Base-by-base conservation (phyloP, 2,329 filamentous ascomycete species). In the Fusarium sp. region DNA sequence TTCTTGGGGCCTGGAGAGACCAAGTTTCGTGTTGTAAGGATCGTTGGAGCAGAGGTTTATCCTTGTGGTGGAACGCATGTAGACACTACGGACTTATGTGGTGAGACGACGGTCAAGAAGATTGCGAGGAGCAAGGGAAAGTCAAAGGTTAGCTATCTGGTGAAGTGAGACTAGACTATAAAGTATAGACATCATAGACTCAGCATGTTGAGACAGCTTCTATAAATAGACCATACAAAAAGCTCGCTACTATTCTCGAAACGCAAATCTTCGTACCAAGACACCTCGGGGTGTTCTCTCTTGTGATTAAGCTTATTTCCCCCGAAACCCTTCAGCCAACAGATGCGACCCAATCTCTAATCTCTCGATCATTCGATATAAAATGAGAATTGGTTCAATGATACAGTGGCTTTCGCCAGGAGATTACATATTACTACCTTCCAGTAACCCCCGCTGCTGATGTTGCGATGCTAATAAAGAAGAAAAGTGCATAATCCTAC, bases 51-150 rank as follows among this genome's bases (percentile, higher is more conserved):
- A 1, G 92, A 91, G 72, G 86, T 86, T 30, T 93, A 94, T 81
- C 91, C 92, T 2, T 94, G 92, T 78, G 92, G 92, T 11, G 92
- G 92, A 0, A 94, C 92, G 30, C 92, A 94, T 82, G 91, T 93
- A 6, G 82, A 86, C 33, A 85, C 81, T 20, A 91, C 90, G 23
- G 83, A 86, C 62, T 72, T 85, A 65, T 89, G 87, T 74, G 89
- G 90, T 1, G 85, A 86, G 76, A 88, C 89, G 8, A 87, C 82
- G 6, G 89, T 93, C 7, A 90, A 85, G 82, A 92, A 91, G 81
- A 91, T 94, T 41, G 56, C 74, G 3, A 72, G 74, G n/a, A 73
- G 52, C 20, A 76, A 76, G 45, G 74, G 74, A 5, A 72, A 65
- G 48, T 76, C 74, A 30, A 72, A 70, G 20, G 74, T 76, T 6